These are phyloP conservation scores for Dryas integrifolia DNA, from an alignment of 331 rosid species.

Conservation along the genomic window DNA sequence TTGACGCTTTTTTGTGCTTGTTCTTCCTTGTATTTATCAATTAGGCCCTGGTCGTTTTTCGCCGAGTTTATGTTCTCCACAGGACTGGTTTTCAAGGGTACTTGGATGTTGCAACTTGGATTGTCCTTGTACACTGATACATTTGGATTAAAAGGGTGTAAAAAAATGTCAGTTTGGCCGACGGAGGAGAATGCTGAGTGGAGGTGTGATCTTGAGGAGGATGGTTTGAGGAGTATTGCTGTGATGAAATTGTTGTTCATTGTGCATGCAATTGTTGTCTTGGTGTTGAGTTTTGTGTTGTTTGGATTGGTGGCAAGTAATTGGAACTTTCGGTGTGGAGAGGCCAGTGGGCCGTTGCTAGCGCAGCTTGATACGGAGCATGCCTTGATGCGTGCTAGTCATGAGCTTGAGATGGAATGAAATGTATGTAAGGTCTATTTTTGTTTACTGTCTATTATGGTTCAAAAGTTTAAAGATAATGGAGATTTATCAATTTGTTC, in stretches of 20 bases:
- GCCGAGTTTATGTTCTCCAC: conserved; percentile 70
- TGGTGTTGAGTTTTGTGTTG: conserved; percentile 50
- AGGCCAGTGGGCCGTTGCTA: conserved; percentile 57
- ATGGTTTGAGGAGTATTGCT: conserved; percentile 62
- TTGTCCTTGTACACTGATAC: conserved; percentile 65
- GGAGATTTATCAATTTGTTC: conserved; percentile 17
- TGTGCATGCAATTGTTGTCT: conserved; percentile 54
- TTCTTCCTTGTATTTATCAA: conserved; percentile 56
- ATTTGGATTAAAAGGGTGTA: conserved; percentile 75
- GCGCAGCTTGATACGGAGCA: conserved; percentile 44
- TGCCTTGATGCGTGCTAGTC: conserved; percentile 30
- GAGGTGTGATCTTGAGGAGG: conserved; percentile 72
- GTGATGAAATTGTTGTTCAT: conserved; percentile 64
- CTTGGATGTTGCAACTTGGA: conserved; percentile 78
- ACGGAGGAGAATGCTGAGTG: conserved; percentile 42
- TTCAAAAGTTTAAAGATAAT: conserved; percentile 22
- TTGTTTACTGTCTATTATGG: conserved; percentile 16
- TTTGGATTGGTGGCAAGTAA: conserved; percentile 48
- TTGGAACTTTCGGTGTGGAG: conserved; percentile 39
- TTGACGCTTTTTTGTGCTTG: conserved; percentile 61
- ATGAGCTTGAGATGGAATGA: conserved; percentile 61
- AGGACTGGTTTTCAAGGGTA: conserved; percentile 71
- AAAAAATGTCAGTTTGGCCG: conserved; percentile 35
- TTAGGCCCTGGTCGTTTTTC: conserved; percentile 57
- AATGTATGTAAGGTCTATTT: conserved; percentile 19